Conservation (phyloP, 176 grass and related monocot genomes). For the Miscanthus lutarioriparius region DNA sequence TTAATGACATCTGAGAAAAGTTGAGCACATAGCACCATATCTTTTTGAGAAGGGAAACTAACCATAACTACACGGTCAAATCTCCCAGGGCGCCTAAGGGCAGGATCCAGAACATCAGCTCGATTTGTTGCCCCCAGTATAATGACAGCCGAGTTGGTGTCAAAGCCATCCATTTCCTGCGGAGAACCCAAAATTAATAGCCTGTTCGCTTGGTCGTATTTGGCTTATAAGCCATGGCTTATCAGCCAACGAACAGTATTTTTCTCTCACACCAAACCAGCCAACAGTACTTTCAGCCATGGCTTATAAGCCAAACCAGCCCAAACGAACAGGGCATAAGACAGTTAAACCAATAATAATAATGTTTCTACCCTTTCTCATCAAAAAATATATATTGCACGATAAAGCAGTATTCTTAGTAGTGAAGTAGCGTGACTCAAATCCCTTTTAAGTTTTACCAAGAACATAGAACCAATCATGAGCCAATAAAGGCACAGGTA, state of each 20-base stretch:
- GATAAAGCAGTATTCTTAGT: not conserved
- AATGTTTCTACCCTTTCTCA: not conserved
- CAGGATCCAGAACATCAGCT: slow-evolving; percentile 94
- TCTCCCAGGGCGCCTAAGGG: slow-evolving; percentile 93
- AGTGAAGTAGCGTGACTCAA: not conserved
- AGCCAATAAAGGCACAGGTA: not conserved
- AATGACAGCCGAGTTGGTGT: slow-evolving; percentile 97
- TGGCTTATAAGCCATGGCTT: too few species aligned
- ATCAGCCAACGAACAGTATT: too few species aligned
- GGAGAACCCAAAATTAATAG: slow-evolving; percentile 23
- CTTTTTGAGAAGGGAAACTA: slow-evolving; percentile 29
- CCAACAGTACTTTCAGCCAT: too few species aligned
- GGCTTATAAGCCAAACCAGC: too few species aligned
- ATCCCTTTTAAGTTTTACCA: not conserved
- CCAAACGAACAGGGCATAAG: too few species aligned
- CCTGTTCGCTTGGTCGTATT: too few species aligned
- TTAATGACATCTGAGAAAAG: slow-evolving; percentile 24
- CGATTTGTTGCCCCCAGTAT: slow-evolving; percentile 95
- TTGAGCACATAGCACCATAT: not conserved
- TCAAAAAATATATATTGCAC: not conserved
- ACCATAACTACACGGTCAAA: slow-evolving; percentile 99
- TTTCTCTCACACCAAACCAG: too few species aligned
- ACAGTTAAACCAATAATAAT: slow-evolving; percentile 26
- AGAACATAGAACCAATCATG: not conserved
- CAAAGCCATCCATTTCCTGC: slow-evolving; percentile 99